Evolutionary conservation across 306 rosid genomes (phyloP), one percentile per base, ranked within the genome.

Genomic region (Trifolium pratense): DNA sequence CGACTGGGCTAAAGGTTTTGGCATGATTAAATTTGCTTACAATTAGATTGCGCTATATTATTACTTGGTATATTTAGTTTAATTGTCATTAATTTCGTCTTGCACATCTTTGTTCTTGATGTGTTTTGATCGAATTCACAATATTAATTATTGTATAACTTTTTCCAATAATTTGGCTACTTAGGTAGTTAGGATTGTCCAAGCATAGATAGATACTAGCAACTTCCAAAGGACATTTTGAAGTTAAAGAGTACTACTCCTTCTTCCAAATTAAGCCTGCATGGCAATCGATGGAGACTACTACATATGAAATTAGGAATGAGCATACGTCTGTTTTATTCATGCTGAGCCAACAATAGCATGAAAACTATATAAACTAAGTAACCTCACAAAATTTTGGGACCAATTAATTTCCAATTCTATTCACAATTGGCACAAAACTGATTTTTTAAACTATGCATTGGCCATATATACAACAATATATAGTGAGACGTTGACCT

Each of bases 401-500:
- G 91, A 83, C 93, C 93, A 81, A 81, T 79, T 56, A 15, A 68
- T 73, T 75, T 43, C 43, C 73, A 20, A 70, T 72, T 43, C 43
- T 67, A 20, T 71, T 76, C 12, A 39, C 71, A 65, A 49, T 48
- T 64, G 60, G 20, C 70, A 15, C 76, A 52, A 52, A 53, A 15
- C 66, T 29, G 67, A 72, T 71, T 82, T 70, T 82, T 75, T 84
- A 71, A 46, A 78, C 71, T 78, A 42, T 56, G 9, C 51, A 15
- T 59, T 59, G 40, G 37, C 42, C 3, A 29, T 59, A 59, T 65
- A 18, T 64, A 40, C 56, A 70, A 63, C 43, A 57, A 59, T 17
- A 59, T 17, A 23, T 49, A 10, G 67, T 15, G 3, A 58, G 78
- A 79, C 68, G 29, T 75, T 75, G 84, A 83, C 86, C 64, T 67